Evolutionary conservation across 2,329 filamentous ascomycete genomes (phyloP).

Genomic region (Bisporella sp.): DNA sequence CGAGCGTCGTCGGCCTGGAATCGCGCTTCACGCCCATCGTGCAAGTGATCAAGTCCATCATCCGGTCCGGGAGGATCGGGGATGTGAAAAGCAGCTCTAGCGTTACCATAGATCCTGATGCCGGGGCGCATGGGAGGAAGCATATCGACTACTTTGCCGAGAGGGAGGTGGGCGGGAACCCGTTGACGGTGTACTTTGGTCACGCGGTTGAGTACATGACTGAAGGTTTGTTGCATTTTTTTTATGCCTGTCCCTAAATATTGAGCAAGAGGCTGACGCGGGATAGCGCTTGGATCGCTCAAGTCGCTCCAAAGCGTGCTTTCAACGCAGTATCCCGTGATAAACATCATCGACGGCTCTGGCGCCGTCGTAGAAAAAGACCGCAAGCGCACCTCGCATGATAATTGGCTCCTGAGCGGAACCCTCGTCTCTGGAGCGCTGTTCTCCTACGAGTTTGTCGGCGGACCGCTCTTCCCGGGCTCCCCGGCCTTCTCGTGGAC

Average conservation of each 20-base stretch:
- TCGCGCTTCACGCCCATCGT: constrained; percentile 38
- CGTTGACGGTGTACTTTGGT: constrained; percentile 18
- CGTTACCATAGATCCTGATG: constrained; percentile 1
- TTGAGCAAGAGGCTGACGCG: neutral
- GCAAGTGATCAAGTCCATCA: constrained; percentile 35
- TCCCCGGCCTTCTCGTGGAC: constrained; percentile 41
- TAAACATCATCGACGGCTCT: constrained; percentile 29
- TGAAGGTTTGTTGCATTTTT: constrained; percentile 14
- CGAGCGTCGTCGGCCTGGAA: constrained; percentile 44
- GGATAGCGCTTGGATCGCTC: constrained; percentile 37
- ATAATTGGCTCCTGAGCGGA: too few relatives aligned
- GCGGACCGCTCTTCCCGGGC: constrained; percentile 41
- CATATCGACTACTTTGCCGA: constrained; percentile 42
- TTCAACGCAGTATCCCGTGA: constrained; percentile 36
- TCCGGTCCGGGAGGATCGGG: constrained; percentile 40
- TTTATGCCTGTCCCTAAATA: neutral
- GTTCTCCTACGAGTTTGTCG: constrained; percentile 20
- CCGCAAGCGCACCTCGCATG: too few relatives aligned
- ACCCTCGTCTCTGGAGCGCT: too few relatives aligned
- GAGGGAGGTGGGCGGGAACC: constrained; percentile 34
- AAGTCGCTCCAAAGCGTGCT: constrained; percentile 32
- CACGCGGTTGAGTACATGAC: constrained; percentile 38
- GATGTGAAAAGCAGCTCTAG: constrained; percentile 37
- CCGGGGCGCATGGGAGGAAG: constrained; percentile 8
- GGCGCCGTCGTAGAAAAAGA: neutral